Evolutionary conservation across 2,329 filamentous ascomycete genomes (phyloP), one percentile per base, ranked within the genome.

Genomic region (Emergomyces orientalis): DNA sequence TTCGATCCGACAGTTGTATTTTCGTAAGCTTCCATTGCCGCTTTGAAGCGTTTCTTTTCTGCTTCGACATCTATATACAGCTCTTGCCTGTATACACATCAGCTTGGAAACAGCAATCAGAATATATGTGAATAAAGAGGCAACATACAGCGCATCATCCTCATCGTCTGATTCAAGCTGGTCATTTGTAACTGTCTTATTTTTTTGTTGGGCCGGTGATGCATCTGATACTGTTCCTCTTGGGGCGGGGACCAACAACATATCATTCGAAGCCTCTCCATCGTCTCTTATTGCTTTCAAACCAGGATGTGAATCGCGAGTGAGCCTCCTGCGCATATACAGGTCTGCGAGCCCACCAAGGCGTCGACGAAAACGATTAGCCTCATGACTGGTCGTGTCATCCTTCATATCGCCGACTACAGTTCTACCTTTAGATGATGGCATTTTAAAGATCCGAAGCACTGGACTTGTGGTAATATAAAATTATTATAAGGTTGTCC

Each of bases 1-100:
- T 41, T 58, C 55, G 37, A 58, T 30, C 55, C 55, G 25, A 17
- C 37, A 25, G 55, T 58, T 41, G 55, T 58, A 30, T 4, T 58
- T 45, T 58, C 55, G 39, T 58, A 58, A 17, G 37, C 55, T 27
- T 58, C 55, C 55, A 58, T 43, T 30, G 55, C 55, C 22, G n/a
- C 37, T 27, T 43, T 58, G 55, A 58, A 58, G 34, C 27, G 37
- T 43, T 58, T 58, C 22, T 43, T 58, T 45, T 41, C n/a, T 13
- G n/a, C 22, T 30, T 58, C 55, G 9, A 58, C 37, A 58, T 58
- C 55, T 8, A 58, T 25, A n/a, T 58, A 58, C 39, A 58, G 22
- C 37, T 58, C 55, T 58, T 58, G 37, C 7, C 55, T 58, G 30
- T 14, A 19, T 55, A 14, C 30, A 34, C 19, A n/a, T 55, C 52